Evolutionary conservation across 139 green algal genomes (phyloP).

Genomic region (Chlamydomonas sp.): DNA sequence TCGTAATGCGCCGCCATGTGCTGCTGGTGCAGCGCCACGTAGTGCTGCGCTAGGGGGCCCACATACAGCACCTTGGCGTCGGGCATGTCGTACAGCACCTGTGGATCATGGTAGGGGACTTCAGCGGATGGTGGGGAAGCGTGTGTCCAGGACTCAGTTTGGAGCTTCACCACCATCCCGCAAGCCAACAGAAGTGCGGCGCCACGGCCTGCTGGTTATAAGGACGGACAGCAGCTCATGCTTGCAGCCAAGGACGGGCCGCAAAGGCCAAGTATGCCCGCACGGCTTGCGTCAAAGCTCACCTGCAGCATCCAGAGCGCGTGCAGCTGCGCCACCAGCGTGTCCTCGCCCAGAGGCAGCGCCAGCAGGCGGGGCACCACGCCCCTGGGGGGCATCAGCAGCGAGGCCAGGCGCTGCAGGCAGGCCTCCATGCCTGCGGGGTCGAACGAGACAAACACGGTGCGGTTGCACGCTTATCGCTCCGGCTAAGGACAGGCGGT

Average conservation of each 20-base stretch:
- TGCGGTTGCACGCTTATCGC: slow-evolving; percentile 5
- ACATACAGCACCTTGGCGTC: slow-evolving; percentile 7
- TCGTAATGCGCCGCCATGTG: slow-evolving; percentile 16
- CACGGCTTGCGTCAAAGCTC: not conserved
- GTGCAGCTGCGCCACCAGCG: slow-evolving; percentile 29
- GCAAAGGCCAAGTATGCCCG: too few relatives aligned
- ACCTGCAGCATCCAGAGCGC: slow-evolving; percentile 42
- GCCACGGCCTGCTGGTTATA: too few relatives aligned
- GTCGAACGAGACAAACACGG: too few relatives aligned
- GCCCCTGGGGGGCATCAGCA: slow-evolving; percentile 29
- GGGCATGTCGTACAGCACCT: slow-evolving; percentile 44
- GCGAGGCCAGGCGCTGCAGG: not conserved
- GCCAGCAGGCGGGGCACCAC: slow-evolving; percentile 27
- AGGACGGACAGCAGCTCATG: too few relatives aligned
- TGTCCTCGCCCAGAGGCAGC: slow-evolving; percentile 22
- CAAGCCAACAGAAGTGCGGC: too few relatives aligned
- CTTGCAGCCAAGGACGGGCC: too few relatives aligned
- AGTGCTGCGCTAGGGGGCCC: slow-evolving; percentile 42
- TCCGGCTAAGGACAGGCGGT: too few relatives aligned
- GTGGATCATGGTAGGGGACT: not conserved
- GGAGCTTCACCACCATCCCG: too few relatives aligned
- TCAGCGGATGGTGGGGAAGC: too few relatives aligned
- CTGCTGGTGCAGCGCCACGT: slow-evolving; percentile 43
- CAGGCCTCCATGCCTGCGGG: slow-evolving; percentile 24
- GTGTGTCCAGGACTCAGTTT: too few relatives aligned